A percentile compares a stretch with the other conserved stretches of the same genome.
Conservation (phyloP, 164 flowering plant genomes). For the Cinnamomum chago region DNA sequence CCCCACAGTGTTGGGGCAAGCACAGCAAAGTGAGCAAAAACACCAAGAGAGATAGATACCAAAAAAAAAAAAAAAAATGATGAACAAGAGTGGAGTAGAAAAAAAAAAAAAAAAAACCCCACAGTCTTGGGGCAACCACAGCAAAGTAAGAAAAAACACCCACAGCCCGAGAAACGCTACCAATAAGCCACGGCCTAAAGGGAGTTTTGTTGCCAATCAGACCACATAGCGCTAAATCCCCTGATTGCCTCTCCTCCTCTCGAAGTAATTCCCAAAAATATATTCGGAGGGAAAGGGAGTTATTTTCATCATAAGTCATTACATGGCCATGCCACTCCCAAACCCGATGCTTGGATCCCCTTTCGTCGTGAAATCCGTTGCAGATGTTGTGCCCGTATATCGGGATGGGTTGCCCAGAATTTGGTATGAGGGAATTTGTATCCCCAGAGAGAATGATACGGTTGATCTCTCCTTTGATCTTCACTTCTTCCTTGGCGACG, state of each 20-base stretch:
- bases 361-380: slow-evolving; percentile 66
- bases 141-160: too few species aligned
- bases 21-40: too few species aligned
- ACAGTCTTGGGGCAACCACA: too few species aligned
- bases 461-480: too few species aligned
- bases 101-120: too few species aligned
- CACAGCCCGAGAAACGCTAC: too few species aligned
- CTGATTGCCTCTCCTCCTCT: slow-evolving; percentile 29
- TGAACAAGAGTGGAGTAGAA: too few species aligned
- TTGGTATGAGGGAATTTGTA: slow-evolving; percentile 66
- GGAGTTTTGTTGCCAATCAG: background rate
- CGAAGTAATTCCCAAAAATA: slow-evolving; percentile 94
- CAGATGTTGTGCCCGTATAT: slow-evolving; percentile 81
- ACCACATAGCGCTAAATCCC: background rate
- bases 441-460: slow-evolving; percentile 44
- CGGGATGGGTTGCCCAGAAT: slow-evolving; percentile 86
- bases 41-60: too few species aligned
- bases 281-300: slow-evolving; percentile 83
- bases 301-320: slow-evolving; percentile 80
- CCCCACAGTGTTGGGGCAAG: too few species aligned
- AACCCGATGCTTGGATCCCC: slow-evolving; percentile 60
- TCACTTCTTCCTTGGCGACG: too few species aligned
- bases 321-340: slow-evolving; percentile 99
- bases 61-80: too few species aligned
- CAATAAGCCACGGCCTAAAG: too few species aligned